A percentile compares a stretch with the other conserved stretches of the same genome.
Conservation (phyloP, 352 stramenopile species). For the Phytophthora tentaculata region DNA sequence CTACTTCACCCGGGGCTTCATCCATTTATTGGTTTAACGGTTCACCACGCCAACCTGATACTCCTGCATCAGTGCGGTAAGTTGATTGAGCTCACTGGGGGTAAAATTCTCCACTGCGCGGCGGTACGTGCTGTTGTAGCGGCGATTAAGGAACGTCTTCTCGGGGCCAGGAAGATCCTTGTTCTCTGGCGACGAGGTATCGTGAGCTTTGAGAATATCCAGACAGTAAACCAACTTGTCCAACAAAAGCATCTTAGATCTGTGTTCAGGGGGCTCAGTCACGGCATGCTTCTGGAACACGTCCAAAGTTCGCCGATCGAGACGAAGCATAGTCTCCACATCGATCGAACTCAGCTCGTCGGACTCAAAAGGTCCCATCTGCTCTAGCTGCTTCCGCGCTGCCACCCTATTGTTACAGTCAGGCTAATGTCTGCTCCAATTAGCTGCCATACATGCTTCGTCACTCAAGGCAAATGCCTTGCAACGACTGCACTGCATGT, state of each 20-base stretch:
- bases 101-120: conserved; percentile 34
- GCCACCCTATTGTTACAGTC: conserved; percentile 34
- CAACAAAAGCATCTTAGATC: conserved; percentile 20
- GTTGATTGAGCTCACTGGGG: conserved; percentile 23
- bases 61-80: conserved; percentile 28
- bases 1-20: too few species aligned
- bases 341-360: conserved; percentile 8
- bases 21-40: too few species aligned
- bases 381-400: conserved; percentile 15
- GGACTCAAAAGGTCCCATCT: not conserved
- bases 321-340: not conserved
- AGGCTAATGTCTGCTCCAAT: conserved; percentile 36
- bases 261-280: conserved; percentile 18
- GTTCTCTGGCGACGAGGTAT: conserved; percentile 29
- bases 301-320: conserved; percentile 18
- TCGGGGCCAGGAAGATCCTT: not conserved
- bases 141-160: conserved; percentile 38
- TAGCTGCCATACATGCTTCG: conserved; percentile 26
- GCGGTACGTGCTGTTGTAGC: conserved; percentile 42
- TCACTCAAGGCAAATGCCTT: conserved; percentile 30
- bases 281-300: conserved; percentile 26
- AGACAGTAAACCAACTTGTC: conserved; percentile 39
- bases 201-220: conserved; percentile 32
- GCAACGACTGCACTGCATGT: conserved; percentile 38
- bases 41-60: conserved; percentile 27